A percentile compares a stretch with the other conserved stretches of the same genome.
Evolutionary conservation across 1,284 basidiomycete genomes (phyloP).

Genomic region (Apiotrichum laibachii): DNA sequence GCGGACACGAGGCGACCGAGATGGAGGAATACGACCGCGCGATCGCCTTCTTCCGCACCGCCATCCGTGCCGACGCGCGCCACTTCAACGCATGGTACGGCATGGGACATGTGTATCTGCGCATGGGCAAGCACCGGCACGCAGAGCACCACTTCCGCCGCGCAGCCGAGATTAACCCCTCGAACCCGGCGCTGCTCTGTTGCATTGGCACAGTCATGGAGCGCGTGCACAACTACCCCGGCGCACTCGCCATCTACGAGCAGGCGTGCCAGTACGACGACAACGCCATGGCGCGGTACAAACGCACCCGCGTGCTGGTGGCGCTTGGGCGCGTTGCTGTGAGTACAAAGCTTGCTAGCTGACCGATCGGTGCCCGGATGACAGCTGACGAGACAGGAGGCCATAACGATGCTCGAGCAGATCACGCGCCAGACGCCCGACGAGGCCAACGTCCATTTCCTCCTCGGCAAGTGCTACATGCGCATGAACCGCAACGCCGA

Average conservation of each 20-base stretch:
- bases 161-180: constrained; percentile 83
- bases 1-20: constrained; percentile 83
- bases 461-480: constrained; percentile 86
- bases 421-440: constrained; percentile 71
- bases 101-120: constrained; percentile 87
- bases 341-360: constrained; percentile 47
- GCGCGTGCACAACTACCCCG: constrained; percentile 72
- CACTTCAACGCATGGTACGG: constrained; percentile 99
- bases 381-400: constrained; percentile 57
- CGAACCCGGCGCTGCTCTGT: constrained; percentile 82
- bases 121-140: constrained; percentile 81
- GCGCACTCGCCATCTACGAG: constrained; percentile 73
- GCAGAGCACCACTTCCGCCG: constrained; percentile 93
- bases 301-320: constrained; percentile 81
- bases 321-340: constrained; percentile 76
- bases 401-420: constrained; percentile 72
- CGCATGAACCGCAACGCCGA: constrained; percentile 71
- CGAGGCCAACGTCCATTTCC: constrained; percentile 90
- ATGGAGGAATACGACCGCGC: constrained; percentile 90
- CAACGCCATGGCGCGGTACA: constrained; percentile 77
- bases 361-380: background rate
- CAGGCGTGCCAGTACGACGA: constrained; percentile 68
- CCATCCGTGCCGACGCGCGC: constrained; percentile 77
- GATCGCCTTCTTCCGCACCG: constrained; percentile 81
- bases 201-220: constrained; percentile 85